Evolutionary conservation across 1,284 basidiomycete species (phyloP), one percentile per base, ranked within the genome.

Genomic region (Garcileccinum viscosum): DNA sequence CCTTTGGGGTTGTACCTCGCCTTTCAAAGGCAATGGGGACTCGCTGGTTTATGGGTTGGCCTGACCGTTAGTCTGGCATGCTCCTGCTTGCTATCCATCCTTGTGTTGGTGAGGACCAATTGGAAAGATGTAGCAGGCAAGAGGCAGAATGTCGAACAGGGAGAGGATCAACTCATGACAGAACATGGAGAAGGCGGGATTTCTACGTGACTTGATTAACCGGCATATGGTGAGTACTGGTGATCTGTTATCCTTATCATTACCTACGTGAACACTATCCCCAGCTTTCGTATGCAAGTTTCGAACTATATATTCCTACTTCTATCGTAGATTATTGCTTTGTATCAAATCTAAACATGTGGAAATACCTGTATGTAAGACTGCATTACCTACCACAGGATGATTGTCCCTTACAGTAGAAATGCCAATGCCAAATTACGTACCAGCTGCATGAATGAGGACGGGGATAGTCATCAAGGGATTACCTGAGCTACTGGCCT

Each of bases 1-100:
- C 78, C 76, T 37, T 70, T 80, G 24, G 77, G 76, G 14, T 47
- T 75, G n/a, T 78, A 77, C 67, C 72, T 77, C 15, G 61, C 77
- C n/a, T 74, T 80, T 12, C 17, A 27, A 17, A 63, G 50, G 42
- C 61, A 69, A 22, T 75, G 78, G 78, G 77, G 76, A 19, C 77
- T 80, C 14, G 67, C 66, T 53, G 78, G 75, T 22, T 33, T 80
- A 22, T 77, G 77, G 77, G 58, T 62, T 47, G 75, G 77, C 11
- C 69, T 77, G 63, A 71, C 63, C 30, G 22, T 70, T 44, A 79
- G 78, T 68, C 44, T 78, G 64, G 64, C 68, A 30, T 77, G 61
- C 59, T 71, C 74, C 1, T 77, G 63, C 33, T 63, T 75, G 65
- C 58, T 77, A 22, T 73, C 69, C 22, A 60, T 37, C n/a, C 37